These are phyloP conservation scores for Gaeumannomyces tritici DNA, from an alignment of 2,329 filamentous ascomycete species.

Conservation along the genomic window DNA sequence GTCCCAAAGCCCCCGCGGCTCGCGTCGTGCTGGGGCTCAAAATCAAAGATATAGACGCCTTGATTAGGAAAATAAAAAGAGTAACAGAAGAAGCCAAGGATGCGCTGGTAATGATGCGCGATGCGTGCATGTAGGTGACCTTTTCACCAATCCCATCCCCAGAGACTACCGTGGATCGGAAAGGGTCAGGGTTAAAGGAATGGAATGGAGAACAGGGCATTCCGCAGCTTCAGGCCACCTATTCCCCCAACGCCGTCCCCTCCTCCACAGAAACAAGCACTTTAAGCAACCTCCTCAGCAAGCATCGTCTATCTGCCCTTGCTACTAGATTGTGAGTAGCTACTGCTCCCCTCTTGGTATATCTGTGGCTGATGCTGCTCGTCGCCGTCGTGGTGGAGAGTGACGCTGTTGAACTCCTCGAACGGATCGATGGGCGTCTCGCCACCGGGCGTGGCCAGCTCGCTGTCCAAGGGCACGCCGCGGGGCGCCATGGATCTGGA, in stretches of 20 bases:
- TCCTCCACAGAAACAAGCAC: neutral
- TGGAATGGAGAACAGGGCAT: neutral
- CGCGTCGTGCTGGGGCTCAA: neutral
- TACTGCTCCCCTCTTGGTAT: constrained; percentile 1
- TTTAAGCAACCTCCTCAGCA: too few species aligned
- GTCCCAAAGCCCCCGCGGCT: neutral
- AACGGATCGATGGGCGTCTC: constrained; percentile 73
- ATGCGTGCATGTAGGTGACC: neutral
- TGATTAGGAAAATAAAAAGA: neutral
- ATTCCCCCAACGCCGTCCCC: neutral
- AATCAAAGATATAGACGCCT: neutral
- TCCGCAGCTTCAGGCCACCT: neutral
- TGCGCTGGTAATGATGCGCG: neutral
- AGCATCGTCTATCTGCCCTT: neutral
- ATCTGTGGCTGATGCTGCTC: constrained; percentile 29
- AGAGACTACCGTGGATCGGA: neutral
- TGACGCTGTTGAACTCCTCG: constrained; percentile 97
- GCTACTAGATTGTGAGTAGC: neutral
- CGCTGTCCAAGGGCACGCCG: constrained; percentile 80
- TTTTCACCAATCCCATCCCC: neutral
- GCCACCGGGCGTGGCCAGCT: constrained; percentile 72
- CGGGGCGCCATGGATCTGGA: constrained; percentile 47
- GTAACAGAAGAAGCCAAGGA: neutral
- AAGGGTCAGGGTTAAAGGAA: neutral
- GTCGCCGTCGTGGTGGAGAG: constrained; percentile 91